Percentiles rank a stretch among this genome's conserved stretches.
Conservation (phyloP, 2,329 filamentous ascomycete species). For the Ascochyta rabiei region DNA sequence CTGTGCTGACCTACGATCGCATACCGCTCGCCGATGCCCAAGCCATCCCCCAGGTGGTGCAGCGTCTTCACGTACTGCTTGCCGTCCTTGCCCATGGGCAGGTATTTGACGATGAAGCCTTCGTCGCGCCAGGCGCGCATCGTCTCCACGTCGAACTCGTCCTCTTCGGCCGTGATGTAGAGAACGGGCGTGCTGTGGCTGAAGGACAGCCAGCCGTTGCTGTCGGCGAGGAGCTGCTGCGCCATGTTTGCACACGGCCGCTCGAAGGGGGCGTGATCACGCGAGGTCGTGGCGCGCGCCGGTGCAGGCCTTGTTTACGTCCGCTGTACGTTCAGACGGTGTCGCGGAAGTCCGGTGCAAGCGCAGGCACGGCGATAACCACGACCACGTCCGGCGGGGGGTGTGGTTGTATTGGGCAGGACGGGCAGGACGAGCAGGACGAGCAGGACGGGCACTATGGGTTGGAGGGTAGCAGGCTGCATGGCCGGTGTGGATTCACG, state of each 20-base stretch:
- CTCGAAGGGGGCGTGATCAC: not conserved
- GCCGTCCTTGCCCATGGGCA: conserved; percentile 59
- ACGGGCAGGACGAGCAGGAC: too few species aligned
- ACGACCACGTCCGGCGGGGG: not conserved
- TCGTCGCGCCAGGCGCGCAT: conserved; percentile 64
- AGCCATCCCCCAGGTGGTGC: conserved; percentile 58
- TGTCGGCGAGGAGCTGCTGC: conserved; percentile 44
- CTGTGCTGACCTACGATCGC: conserved; percentile 62
- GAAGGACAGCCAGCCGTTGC: conserved; percentile 48
- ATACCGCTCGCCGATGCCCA: conserved; percentile 65
- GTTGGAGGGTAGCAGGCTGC: conserved; percentile 8
- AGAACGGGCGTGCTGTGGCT: conserved; percentile 52
- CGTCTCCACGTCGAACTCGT: conserved; percentile 62
- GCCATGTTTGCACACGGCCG: conserved; percentile 29
- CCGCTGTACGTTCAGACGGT: not conserved
- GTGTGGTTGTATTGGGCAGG: too few species aligned
- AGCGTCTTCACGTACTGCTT: conserved; percentile 55
- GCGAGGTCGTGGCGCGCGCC: not conserved
- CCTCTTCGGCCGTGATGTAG: conserved; percentile 59
- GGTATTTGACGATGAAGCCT: conserved; percentile 64
- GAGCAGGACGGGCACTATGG: conserved; percentile 12
- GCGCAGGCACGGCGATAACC: too few species aligned
- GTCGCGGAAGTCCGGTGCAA: not conserved
- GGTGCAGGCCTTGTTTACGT: not conserved
- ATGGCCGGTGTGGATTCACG: conserved; percentile 24